A percentile compares a stretch with the other conserved stretches of the same genome.
phyloP scores from a whole-genome alignment of 2,329 filamentous ascomycete species.

The Stemphylium vesicarium region DNA sequence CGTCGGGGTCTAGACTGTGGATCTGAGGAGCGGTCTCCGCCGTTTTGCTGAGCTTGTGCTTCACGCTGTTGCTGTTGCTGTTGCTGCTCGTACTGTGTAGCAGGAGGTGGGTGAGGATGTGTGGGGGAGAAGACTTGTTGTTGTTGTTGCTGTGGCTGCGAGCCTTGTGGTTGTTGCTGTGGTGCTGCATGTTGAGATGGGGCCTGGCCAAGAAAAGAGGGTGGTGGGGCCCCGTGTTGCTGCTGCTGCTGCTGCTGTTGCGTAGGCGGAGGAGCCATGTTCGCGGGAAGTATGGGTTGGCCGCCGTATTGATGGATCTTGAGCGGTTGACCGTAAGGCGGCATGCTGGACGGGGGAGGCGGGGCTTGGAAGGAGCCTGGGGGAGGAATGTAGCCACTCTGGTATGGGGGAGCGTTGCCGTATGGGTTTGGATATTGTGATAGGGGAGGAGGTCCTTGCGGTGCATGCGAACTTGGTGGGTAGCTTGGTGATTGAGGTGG shows the following conservation, averaged over 20 bases:
- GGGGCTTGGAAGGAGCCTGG: constrained; percentile 44
- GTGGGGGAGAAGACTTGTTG: constrained; percentile 29
- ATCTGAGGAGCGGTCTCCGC: constrained; percentile 19
- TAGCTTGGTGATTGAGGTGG: constrained; percentile 34
- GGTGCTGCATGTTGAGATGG: background rate
- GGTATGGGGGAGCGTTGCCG: constrained; percentile 27
- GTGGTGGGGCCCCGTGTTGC: constrained; percentile 3
- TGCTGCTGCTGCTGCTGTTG: constrained; percentile 22
- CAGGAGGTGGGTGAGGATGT: constrained; percentile 24
- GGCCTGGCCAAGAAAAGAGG: background rate
- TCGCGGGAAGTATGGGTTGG: constrained; percentile 49
- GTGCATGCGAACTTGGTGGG: constrained; percentile 24
- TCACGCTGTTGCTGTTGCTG: constrained; percentile 9
- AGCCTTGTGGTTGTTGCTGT: constrained; percentile 16
- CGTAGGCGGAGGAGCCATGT: constrained; percentile 40
- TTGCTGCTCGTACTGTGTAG: constrained; percentile 24
- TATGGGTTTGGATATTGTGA: constrained; percentile 57
- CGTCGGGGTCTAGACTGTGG: constrained; percentile 35
- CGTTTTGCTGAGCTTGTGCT: constrained; percentile 17
- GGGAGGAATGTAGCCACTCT: constrained; percentile 41
- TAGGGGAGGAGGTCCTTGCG: constrained; percentile 26
- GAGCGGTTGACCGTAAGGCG: constrained; percentile 36
- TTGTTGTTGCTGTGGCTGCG: background rate
- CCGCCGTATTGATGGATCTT: constrained; percentile 51
- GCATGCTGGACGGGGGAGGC: constrained; percentile 29